These are phyloP conservation scores for Colletotrichum nymphaeae DNA, from an alignment of 2,329 filamentous ascomycete species.

Conservation along the genomic window DNA sequence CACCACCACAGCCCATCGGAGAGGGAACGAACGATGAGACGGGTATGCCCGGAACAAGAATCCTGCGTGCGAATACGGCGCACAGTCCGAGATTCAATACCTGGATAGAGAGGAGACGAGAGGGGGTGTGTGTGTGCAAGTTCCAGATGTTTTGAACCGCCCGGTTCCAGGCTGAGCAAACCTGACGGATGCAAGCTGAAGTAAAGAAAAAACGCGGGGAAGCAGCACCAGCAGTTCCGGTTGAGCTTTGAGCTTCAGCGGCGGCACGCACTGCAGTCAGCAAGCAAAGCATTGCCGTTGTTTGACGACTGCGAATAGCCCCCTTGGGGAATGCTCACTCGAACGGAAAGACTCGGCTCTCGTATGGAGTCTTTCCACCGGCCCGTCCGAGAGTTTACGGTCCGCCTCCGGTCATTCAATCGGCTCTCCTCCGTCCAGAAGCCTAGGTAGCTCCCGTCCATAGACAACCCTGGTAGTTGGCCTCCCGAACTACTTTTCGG, in stretches of 20 bases:
- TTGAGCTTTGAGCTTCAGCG: constrained; percentile 12
- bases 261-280: not conserved
- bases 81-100: constrained; percentile 14
- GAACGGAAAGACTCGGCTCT: constrained; percentile 17
- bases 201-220: constrained; percentile 17
- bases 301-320: not conserved
- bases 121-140: not conserved
- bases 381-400: constrained; percentile 9
- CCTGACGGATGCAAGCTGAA: constrained; percentile 4
- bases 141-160: constrained; percentile 13
- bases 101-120: not conserved
- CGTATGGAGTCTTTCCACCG: not conserved
- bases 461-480: no score
- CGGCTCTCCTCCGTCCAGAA: constrained; percentile 8
- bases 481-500: constrained; percentile 2
- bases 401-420: constrained; percentile 4
- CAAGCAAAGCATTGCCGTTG: not conserved
- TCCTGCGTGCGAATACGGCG: constrained; percentile 19
- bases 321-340: not conserved
- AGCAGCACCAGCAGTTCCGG: constrained; percentile 17
- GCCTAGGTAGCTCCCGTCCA: constrained; percentile 8
- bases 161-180: constrained; percentile 11
- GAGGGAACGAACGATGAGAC: constrained; percentile 3
- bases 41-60: not conserved
- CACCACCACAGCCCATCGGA: not conserved